Conservation (phyloP, 2,329 filamentous ascomycete genomes). For the Sarocladiaceae sp. region DNA sequence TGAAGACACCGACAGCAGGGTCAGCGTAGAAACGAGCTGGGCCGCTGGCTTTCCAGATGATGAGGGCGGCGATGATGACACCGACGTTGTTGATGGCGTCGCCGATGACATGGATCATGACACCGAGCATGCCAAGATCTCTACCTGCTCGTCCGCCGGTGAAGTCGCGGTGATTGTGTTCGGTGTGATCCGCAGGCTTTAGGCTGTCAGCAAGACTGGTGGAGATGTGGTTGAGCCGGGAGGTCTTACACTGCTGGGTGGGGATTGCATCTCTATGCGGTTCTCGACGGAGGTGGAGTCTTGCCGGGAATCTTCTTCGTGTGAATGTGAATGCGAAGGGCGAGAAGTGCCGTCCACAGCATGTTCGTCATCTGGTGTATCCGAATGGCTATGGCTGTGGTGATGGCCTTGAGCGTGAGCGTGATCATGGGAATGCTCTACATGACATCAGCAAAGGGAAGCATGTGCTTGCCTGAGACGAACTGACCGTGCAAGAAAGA, state of each 20-base stretch:
- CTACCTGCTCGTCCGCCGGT: slow-evolving; percentile 29
- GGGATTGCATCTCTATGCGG: not conserved
- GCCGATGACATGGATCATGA: slow-evolving; percentile 55
- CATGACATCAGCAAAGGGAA: no score
- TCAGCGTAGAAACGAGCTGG: slow-evolving; percentile 63
- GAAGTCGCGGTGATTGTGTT: slow-evolving; percentile 10
- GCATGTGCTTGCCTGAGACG: no score
- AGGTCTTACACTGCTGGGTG: not conserved
- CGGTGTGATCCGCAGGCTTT: slow-evolving; percentile 26
- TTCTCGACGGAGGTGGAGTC: not conserved
- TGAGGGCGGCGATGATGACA: slow-evolving; percentile 47
- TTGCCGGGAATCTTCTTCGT: no score
- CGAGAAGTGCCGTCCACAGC: no score
- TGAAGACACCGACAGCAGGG: slow-evolving; percentile 61
- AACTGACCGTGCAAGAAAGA: slow-evolving; percentile 56
- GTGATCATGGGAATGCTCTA: slow-evolving; percentile 25
- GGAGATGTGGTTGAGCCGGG: no score
- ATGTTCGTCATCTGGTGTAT: no score
- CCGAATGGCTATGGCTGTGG: slow-evolving; percentile 17
- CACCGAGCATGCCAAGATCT: slow-evolving; percentile 66
- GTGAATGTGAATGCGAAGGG: no score
- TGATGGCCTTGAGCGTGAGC: slow-evolving; percentile 26
- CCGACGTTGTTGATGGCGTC: slow-evolving; percentile 10
- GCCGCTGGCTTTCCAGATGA: slow-evolving; percentile 60
- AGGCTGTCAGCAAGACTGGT: slow-evolving; percentile 2